phyloP scores from a whole-genome alignment of 352 stramenopile species.

The Globisporangium lucens region DNA sequence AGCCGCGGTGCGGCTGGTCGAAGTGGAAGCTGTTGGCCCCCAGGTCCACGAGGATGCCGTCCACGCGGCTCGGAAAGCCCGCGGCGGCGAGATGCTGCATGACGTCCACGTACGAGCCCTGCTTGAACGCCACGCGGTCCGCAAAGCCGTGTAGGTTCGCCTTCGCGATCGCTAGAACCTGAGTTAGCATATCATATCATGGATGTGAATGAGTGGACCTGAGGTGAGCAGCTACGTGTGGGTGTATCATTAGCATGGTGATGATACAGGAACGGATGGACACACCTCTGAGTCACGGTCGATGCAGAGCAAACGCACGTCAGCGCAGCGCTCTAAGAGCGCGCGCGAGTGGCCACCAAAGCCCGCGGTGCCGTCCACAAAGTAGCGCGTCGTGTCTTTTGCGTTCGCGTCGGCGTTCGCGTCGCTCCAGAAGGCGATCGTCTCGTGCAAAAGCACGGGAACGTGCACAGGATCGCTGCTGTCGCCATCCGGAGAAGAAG shows the following conservation, averaged over 20 bases:
- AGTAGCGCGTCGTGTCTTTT: slow-evolving; percentile 26
- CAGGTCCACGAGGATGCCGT: slow-evolving; percentile 75
- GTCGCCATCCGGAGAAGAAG: slow-evolving; percentile 15
- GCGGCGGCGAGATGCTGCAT: slow-evolving; percentile 28
- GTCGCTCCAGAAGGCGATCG: slow-evolving; percentile 27
- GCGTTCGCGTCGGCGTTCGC: slow-evolving; percentile 2
- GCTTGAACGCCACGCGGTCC: slow-evolving; percentile 48
- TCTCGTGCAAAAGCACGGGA: slow-evolving; percentile 60
- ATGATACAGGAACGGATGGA: not conserved
- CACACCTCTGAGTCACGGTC: slow-evolving; percentile 67
- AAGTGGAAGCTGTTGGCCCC: slow-evolving; percentile 85
- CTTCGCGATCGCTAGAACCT: slow-evolving; percentile 53
- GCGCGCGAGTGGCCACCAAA: slow-evolving; percentile 68
- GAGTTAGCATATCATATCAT: not conserved
- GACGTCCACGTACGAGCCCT: slow-evolving; percentile 64
- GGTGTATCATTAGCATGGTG: not conserved
- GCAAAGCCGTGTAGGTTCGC: slow-evolving; percentile 45
- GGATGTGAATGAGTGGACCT: not conserved
- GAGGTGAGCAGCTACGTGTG: not conserved
- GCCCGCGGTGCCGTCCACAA: slow-evolving; percentile 73
- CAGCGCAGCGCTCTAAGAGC: slow-evolving; percentile 43
- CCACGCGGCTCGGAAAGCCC: slow-evolving; percentile 44
- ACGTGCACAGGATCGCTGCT: slow-evolving; percentile 32
- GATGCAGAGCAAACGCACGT: slow-evolving; percentile 68
- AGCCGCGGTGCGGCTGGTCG: slow-evolving; percentile 59